Evolutionary conservation across 306 rosid species (phyloP), one percentile per base, ranked within the genome.

Genomic region (Sechiopsis laciniata): DNA sequence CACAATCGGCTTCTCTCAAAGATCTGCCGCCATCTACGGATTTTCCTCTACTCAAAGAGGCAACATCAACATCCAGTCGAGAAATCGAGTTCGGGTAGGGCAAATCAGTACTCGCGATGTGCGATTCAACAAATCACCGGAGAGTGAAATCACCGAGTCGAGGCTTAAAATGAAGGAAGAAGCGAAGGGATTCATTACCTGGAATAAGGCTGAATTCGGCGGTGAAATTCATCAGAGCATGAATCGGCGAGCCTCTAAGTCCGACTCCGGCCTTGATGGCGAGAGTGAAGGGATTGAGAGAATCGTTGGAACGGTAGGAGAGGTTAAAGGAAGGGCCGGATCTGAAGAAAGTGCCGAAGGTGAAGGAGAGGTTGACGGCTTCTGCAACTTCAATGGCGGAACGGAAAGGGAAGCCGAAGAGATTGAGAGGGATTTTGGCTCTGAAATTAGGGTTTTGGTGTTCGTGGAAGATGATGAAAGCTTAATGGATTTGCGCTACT

Each of bases 101-200:
- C 6, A 67, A 46, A 20, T 46, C 48, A 1, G 14, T 6, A 21
- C 1, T 46, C 72, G 54, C 5, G 2, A 42, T 65, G 52, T 46
- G 19, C 52, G 72, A 67, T 21, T 67, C 37, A 10, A 46, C 37
- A 0, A 56, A 45, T 46, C 37, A 45, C 37, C 55, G 53, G 35
- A 67, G 52, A 67, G 72, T 67, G 56, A 67, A 67, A 67, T 67
- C 72, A 19, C 72, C 72, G 37, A 67, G 17, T 21, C 6, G 72
- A 67, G 72, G 72, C 10, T 37, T 19, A 26, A 67, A 67, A 19
- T 46, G 72, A 12, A 67, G 72, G 72, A 67, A 46, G 72, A 67
- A 67, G 8, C 56, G 72, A 67, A 56, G 55, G 37, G 54, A 3
- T 19, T 42, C 11, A 3, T 67, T 67, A 12, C 20, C 19, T 5